Evolutionary conservation across 2,329 filamentous ascomycete genomes (phyloP).

Genomic region (Neodidymelliopsis sp.): DNA sequence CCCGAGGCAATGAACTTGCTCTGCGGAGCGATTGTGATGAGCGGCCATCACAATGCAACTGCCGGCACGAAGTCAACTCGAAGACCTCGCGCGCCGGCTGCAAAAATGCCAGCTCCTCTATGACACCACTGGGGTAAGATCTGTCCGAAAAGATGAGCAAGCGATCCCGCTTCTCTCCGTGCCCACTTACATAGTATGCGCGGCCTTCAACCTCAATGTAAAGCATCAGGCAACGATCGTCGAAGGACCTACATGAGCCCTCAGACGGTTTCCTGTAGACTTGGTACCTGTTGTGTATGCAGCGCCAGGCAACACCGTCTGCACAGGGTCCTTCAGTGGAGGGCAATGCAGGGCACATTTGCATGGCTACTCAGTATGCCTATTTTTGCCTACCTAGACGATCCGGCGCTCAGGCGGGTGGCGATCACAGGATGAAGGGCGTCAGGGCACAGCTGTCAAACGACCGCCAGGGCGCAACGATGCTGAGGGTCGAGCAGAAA

Average conservation of each 20-base stretch:
- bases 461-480: slow-evolving; percentile 16
- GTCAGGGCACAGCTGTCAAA: slow-evolving; percentile 16
- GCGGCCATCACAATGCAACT: no score
- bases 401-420: slow-evolving; percentile 10
- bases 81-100: no score
- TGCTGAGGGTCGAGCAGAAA: slow-evolving; percentile 12
- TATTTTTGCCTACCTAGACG: slow-evolving; percentile 2
- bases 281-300: background rate
- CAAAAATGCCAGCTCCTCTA: no score
- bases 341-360: slow-evolving; percentile 6
- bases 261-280: background rate
- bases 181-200: no score
- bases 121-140: no score
- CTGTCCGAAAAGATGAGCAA: no score
- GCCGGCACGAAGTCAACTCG: no score
- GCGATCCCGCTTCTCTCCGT: no score
- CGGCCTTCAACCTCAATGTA: background rate
- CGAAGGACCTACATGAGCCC: slow-evolving; percentile 1
- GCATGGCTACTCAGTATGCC: slow-evolving; percentile 4
- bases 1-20: slow-evolving; percentile 1
- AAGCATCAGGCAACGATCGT: slow-evolving; percentile 5
- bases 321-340: background rate
- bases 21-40: no score
- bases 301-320: slow-evolving; percentile 1
- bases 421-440: slow-evolving; percentile 14